phyloP scores from a whole-genome alignment of 306 rosid species.

The Quercus aquifolioides region DNA sequence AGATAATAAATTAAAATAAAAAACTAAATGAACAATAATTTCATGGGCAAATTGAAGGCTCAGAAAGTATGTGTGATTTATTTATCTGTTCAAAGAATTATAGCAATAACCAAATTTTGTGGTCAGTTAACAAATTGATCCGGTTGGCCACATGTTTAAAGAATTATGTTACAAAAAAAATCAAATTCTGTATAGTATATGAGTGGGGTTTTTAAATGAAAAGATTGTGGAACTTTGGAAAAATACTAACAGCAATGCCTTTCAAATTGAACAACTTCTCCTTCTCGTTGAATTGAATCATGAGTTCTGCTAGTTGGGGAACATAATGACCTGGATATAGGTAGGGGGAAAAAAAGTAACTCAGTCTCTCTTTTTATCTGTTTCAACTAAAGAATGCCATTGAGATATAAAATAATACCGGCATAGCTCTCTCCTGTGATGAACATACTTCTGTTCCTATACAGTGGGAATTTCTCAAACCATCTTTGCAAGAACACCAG shows the following conservation, averaged over 20 bases:
- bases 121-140: too few species aligned
- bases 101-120: too few species aligned
- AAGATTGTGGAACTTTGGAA: not conserved
- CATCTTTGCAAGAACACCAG: slow-evolving; percentile 50
- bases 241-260: slow-evolving; percentile 55
- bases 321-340: slow-evolving; percentile 41
- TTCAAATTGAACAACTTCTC: slow-evolving; percentile 40
- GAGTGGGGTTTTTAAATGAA: not conserved
- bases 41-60: not conserved
- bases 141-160: not conserved
- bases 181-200: not conserved
- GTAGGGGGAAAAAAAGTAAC: not conserved
- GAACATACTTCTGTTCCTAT: slow-evolving; percentile 43
- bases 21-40: not conserved
- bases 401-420: slow-evolving; percentile 17
- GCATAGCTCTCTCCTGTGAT: slow-evolving; percentile 57
- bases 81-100: not conserved
- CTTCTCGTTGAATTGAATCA: slow-evolving; percentile 36
- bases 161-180: not conserved
- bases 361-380: not conserved
- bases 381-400: not conserved
- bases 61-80: not conserved
- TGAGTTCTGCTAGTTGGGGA: slow-evolving; percentile 60
- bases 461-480: slow-evolving; percentile 49
- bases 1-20: too few species aligned